Evolutionary conservation across 345 rosid species (phyloP).

Genomic region (Murraya koenigii): DNA sequence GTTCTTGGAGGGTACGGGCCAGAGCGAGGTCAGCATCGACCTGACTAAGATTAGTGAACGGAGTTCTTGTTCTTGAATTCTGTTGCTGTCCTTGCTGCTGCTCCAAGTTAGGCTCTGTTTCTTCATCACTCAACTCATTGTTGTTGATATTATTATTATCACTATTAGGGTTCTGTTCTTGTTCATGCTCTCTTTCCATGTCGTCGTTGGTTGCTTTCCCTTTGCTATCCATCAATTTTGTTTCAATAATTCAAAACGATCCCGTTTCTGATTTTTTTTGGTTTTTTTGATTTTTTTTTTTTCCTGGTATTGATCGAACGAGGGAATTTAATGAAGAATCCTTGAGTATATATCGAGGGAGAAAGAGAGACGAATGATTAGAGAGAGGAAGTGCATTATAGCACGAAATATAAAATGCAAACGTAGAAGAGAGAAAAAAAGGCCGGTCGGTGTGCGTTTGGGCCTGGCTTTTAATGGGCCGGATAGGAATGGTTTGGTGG

Average conservation of each 20-base stretch:
- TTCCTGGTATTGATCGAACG: conserved; percentile 5
- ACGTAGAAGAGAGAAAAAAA: background rate
- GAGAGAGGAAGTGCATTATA: background rate
- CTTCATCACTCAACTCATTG: conserved; percentile 19
- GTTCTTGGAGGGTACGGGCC: conserved; percentile 89
- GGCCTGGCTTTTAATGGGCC: background rate
- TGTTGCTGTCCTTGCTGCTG: conserved; percentile 29
- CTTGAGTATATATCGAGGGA: background rate
- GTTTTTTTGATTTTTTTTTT: background rate
- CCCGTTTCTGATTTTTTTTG: background rate
- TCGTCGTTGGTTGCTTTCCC: conserved; percentile 20
- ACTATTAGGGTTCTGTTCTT: conserved; percentile 30
- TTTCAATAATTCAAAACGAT: background rate
- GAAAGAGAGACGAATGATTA: background rate
- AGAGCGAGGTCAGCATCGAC: conserved; percentile 94
- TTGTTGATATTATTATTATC: conserved; percentile 9
- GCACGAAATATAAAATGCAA: background rate
- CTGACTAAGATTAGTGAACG: conserved; percentile 77
- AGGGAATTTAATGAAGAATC: conserved; percentile 2
- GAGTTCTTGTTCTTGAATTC: conserved; percentile 58
- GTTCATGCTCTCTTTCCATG: conserved; percentile 18
- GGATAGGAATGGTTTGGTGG: background rate
- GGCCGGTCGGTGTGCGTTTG: background rate
- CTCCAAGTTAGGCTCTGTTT: conserved; percentile 24
- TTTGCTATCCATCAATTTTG: conserved; percentile 30